A percentile compares a stretch with the other conserved stretches of the same genome.
These are phyloP conservation scores for Cladorrhinum sp. DNA, from an alignment of 2,329 filamentous ascomycete genomes.

Conservation along the genomic window DNA sequence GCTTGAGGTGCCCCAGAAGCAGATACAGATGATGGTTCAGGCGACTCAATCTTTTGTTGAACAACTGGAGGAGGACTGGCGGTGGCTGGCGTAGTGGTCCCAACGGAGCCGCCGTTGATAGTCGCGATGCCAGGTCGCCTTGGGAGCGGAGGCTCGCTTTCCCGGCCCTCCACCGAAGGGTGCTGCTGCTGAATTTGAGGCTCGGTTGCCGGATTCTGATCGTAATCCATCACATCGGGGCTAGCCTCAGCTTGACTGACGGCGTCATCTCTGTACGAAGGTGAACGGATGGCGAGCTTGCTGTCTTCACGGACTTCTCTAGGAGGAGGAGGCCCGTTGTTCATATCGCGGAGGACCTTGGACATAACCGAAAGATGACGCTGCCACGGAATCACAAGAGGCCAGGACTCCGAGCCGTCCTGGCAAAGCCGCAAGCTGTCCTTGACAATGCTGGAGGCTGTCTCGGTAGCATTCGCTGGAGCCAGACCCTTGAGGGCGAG, in stretches of 20 bases:
- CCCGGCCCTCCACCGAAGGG: constrained; percentile 41
- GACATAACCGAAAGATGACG: constrained; percentile 61
- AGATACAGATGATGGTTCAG: constrained; percentile 29
- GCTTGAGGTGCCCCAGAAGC: constrained; percentile 22
- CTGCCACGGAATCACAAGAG: constrained; percentile 57
- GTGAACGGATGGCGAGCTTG: constrained; percentile 34
- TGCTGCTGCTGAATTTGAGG: constrained; percentile 4
- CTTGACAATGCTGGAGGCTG: constrained; percentile 54
- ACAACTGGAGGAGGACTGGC: constrained; percentile 38
- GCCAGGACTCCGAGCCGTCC: constrained; percentile 58
- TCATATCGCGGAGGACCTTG: constrained; percentile 56
- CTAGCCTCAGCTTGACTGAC: constrained; percentile 55
- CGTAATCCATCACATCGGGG: constrained; percentile 57
- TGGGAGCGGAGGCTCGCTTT: constrained; percentile 51
- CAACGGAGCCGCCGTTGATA: constrained; percentile 56
- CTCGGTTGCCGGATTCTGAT: constrained; percentile 37
- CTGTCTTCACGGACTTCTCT: constrained; percentile 35
- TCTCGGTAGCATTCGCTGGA: constrained; percentile 54
- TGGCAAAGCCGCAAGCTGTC: constrained; percentile 59
- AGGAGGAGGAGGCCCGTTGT: constrained; percentile 34
- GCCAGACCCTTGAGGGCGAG: constrained; percentile 60
- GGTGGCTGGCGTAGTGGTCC: constrained; percentile 46
- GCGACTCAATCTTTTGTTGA: constrained; percentile 34
- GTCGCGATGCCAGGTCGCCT: constrained; percentile 55
- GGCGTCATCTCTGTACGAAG: constrained; percentile 53